Evolutionary conservation across 805 yeast genomes (phyloP).

Genomic region (Sugiyamaella boreocaroliniensis): DNA sequence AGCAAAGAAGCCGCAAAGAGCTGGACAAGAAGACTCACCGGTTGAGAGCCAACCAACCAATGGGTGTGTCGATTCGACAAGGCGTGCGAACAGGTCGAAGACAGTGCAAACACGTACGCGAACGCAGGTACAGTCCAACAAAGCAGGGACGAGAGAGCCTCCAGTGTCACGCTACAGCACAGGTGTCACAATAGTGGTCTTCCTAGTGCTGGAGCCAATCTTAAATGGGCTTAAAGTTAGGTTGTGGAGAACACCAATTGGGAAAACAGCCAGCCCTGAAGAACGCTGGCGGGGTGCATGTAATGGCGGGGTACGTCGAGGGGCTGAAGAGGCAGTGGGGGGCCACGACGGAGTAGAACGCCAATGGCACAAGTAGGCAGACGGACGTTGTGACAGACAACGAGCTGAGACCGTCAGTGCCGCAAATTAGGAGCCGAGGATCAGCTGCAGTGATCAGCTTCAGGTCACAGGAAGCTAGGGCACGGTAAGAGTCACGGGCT

Average conservation of each 20-base stretch:
- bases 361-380: no score
- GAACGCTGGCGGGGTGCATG: neutral
- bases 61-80: no score
- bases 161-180: no score
- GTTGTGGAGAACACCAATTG: neutral
- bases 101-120: no score
- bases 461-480: neutral
- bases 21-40: no score
- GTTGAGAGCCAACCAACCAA: no score
- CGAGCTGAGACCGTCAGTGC: neutral
- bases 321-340: neutral
- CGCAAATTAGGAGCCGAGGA: neutral
- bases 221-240: neutral
- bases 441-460: neutral
- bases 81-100: no score
- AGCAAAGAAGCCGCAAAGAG: no score
- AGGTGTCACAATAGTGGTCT: no score
- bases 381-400: neutral
- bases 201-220: neutral
- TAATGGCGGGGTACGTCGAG: neutral
- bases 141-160: no score
- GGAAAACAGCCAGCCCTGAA: neutral
- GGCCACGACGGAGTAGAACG: no score
- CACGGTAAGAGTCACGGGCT: neutral
- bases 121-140: no score